A percentile compares a stretch with the other conserved stretches of the same genome.
Conservation (phyloP, 768 basidiomycete species). For the Butyriboletus loyo region DNA sequence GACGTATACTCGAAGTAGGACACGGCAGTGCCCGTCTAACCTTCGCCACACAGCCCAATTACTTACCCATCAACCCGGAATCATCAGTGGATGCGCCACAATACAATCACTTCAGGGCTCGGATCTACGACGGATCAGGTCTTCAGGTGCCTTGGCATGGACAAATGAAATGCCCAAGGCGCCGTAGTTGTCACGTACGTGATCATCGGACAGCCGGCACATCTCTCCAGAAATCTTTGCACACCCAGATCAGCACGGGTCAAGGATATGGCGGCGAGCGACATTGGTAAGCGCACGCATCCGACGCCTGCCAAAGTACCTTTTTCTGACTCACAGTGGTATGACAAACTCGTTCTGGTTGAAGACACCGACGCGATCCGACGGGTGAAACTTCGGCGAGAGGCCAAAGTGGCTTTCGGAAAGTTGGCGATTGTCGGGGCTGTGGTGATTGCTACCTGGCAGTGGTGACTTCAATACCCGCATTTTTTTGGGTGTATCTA, state of each 20-base stretch:
- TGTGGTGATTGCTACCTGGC: slow-evolving; percentile 5
- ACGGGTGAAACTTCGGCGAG: slow-evolving; percentile 44
- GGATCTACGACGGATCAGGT: slow-evolving; percentile 61
- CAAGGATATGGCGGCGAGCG: slow-evolving; percentile 68
- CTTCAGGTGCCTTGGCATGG: slow-evolving; percentile 71
- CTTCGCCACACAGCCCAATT: slow-evolving; percentile 45
- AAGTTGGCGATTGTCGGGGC: slow-evolving; percentile 2
- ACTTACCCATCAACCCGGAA: slow-evolving; percentile 61
- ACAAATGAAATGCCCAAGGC: slow-evolving; percentile 65
- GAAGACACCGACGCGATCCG: slow-evolving; percentile 50
- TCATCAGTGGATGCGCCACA: slow-evolving; percentile 60
- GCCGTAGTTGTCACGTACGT: slow-evolving; percentile 61
- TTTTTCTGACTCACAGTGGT: background rate
- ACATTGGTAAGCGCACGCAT: slow-evolving; percentile 42
- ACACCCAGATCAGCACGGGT: slow-evolving; percentile 45
- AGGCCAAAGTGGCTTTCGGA: background rate
- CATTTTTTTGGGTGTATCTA: background rate
- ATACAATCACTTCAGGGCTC: slow-evolving; percentile 48
- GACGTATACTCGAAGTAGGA: background rate
- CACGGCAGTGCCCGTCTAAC: background rate
- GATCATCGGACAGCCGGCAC: background rate
- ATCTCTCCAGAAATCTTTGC: background rate
- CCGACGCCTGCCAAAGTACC: background rate
- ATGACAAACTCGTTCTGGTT: slow-evolving; percentile 36
- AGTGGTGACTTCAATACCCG: slow-evolving; percentile 8